Evolutionary conservation across 805 yeast genomes (phyloP), one percentile per base, ranked within the genome.

Genomic region (Kuraishia borneana): DNA sequence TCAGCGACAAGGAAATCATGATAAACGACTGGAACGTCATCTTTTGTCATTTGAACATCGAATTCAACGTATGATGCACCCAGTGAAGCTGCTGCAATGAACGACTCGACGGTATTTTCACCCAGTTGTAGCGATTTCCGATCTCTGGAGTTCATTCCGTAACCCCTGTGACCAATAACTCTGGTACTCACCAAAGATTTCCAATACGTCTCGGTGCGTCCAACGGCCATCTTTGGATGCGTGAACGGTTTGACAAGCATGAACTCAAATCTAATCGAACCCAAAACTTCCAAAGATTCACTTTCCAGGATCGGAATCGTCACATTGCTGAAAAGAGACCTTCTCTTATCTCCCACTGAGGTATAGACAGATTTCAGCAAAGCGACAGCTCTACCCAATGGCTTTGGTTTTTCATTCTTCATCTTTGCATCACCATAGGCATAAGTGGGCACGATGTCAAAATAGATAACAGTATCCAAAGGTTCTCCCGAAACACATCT

Each of bases 51-150:
- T 52, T 89, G 97, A 31, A 89, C 97, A 56, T 89, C 97, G 53
- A 89, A 89, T 57, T 89, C 97, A 34, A 89, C 96, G 49, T 89
- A 89, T 2, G 94, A 80, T 1, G 97, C 97, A 27, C 97, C 97
- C 43, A 89, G 62, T 2, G 94, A 85, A 0, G 96, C 95, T 0
- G 97, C 97, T 9, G 95, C 94, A 50, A 89, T 82, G 47, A 89
- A 89, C 0, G 95, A 83, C 47, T 89, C 96, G 16, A 89, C 81
- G 0, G 97, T 89, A 53, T 89, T 89, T 49, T 89, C 97, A 28
- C 97, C 97, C 39, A 89, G 66, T 56, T 89, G 97, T 48, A 89
- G 66, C 3, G 95, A 82, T 41, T 73, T 77, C 31, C 78, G 68
- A 29, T 70, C 68, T 37, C 76, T 68, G 34, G 71, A 68, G 57